Evolutionary conservation across 345 rosid genomes (phyloP).

Genomic region (Bruguiera sexangula): DNA sequence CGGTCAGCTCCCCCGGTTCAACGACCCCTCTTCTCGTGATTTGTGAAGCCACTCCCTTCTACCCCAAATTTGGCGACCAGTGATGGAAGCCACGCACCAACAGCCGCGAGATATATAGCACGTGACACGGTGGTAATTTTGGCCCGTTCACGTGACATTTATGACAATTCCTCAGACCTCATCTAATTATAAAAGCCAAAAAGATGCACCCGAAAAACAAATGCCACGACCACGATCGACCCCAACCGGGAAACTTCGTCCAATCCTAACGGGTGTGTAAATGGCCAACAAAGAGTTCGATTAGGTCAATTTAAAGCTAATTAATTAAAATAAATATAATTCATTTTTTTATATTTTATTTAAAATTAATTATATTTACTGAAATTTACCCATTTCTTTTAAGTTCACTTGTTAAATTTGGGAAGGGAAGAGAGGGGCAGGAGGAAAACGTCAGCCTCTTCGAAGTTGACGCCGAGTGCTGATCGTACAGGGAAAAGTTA

Average conservation of each 20-base stretch:
- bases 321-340: no score
- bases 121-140: neutral
- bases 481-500: constrained; percentile 10
- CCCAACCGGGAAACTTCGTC: constrained; percentile 20
- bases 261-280: neutral
- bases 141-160: constrained; percentile 22
- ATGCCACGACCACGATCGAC: no score
- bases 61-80: neutral
- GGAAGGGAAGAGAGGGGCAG: constrained; percentile 15
- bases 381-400: no score
- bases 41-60: neutral
- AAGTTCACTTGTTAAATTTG: no score
- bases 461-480: constrained; percentile 10
- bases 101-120: constrained; percentile 21
- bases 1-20: no score
- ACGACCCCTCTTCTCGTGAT: no score
- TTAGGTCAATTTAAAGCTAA: no score
- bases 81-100: constrained; percentile 14
- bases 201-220: no score
- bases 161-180: constrained; percentile 16
- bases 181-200: no score
- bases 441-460: constrained; percentile 37
- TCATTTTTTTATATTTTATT: no score
- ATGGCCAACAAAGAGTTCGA: constrained; percentile 1
- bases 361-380: no score